phyloP scores from a whole-genome alignment of 2,329 filamentous ascomycete species.

The Aaosphaeria arxii region DNA sequence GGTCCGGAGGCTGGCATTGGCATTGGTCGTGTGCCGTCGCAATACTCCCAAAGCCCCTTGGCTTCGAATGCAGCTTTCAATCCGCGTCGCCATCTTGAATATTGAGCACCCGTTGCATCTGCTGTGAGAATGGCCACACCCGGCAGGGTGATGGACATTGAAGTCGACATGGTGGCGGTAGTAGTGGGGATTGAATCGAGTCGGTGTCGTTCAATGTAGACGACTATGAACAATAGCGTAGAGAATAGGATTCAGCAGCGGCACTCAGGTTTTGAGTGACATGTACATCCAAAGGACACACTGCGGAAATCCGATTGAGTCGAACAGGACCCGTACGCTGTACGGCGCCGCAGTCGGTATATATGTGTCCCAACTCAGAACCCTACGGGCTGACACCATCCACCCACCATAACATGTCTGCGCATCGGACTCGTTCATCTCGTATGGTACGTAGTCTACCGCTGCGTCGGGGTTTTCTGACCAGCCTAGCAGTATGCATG shows the following conservation, averaged over 20 bases:
- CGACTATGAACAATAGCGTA: constrained; percentile 1
- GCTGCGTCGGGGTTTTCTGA: no score
- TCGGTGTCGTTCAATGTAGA: not conserved
- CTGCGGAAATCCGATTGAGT: not conserved
- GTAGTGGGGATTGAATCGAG: not conserved
- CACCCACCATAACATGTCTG: no score
- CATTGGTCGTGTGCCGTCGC: constrained; percentile 28
- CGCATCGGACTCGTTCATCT: no score
- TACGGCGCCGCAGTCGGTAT: no score
- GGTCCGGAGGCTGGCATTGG: constrained; percentile 31
- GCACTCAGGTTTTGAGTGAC: not conserved
- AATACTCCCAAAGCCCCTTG: constrained; percentile 32
- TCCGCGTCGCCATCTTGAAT: constrained; percentile 29
- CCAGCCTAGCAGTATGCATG: no score
- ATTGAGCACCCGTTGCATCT: constrained; percentile 27
- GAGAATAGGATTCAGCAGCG: not conserved
- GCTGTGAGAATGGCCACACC: constrained; percentile 23
- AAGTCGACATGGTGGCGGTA: constrained; percentile 11
- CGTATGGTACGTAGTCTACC: no score
- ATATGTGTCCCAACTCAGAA: no score
- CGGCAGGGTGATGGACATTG: constrained; percentile 22
- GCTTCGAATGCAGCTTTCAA: constrained; percentile 27
- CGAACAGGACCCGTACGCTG: no score
- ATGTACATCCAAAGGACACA: not conserved
- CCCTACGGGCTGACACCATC: no score